A percentile compares a stretch with the other conserved stretches of the same genome.
These are phyloP conservation scores for Tarenaya hassleriana DNA, from an alignment of 345 rosid species.

Conservation along the genomic window DNA sequence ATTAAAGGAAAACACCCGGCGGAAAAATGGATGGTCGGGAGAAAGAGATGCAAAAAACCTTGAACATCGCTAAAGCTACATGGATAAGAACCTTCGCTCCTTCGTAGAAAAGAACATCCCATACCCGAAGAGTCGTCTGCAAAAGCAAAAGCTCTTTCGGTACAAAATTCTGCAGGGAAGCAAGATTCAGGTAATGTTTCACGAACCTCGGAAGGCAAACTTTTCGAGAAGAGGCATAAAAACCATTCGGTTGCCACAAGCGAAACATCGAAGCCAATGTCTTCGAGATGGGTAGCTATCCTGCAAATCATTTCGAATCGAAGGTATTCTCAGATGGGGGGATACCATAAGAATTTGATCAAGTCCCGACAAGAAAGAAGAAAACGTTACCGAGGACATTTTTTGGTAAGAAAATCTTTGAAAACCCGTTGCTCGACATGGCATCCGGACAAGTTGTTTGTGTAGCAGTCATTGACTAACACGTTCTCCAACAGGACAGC, in stretches of 20 bases:
- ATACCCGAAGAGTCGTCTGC: slow-evolving; percentile 92
- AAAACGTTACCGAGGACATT: slow-evolving; percentile 63
- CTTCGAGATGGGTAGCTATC: slow-evolving; percentile 86
- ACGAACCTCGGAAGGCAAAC: slow-evolving; percentile 96
- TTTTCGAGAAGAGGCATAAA: slow-evolving; percentile 95
- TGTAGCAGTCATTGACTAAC: slow-evolving; percentile 91
- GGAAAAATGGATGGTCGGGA: neutral
- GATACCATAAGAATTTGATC: neutral
- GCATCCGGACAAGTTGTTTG: slow-evolving; percentile 89
- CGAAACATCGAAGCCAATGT: slow-evolving; percentile 86
- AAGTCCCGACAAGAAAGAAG: slow-evolving; percentile 1
- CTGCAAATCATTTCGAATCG: slow-evolving; percentile 45
- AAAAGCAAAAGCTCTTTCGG: slow-evolving; percentile 14
- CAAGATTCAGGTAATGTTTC: too few species aligned
- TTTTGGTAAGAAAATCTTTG: slow-evolving; percentile 78
- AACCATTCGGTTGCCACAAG: slow-evolving; percentile 99
- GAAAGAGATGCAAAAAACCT: slow-evolving; percentile 57
- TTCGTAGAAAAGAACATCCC: slow-evolving; percentile 98
- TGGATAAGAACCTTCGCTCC: slow-evolving; percentile 97
- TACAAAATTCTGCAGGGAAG: neutral
- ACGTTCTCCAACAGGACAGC: slow-evolving; percentile 95
- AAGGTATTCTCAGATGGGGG: neutral
- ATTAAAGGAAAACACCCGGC: neutral
- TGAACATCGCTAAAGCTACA: slow-evolving; percentile 94
- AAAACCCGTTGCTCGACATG: slow-evolving; percentile 98